Evolutionary conservation across 371 early-diverging fungal species (phyloP).

Genomic region (Capillidium rhysosporum): DNA sequence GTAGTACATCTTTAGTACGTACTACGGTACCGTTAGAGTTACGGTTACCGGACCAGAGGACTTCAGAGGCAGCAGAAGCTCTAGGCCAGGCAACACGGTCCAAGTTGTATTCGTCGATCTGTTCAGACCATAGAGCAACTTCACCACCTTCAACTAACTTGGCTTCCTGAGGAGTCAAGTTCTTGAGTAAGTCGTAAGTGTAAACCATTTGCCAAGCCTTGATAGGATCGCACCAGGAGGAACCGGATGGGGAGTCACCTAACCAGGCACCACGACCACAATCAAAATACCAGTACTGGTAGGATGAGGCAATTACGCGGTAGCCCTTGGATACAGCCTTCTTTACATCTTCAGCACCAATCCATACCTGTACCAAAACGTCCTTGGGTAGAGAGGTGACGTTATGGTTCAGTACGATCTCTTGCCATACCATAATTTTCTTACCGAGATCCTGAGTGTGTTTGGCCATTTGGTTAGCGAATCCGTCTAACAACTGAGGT

Average conservation of each 20-base stretch:
- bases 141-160: slow-evolving; percentile 29
- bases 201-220: slow-evolving; percentile 70
- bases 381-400: slow-evolving; percentile 19
- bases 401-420: slow-evolving; percentile 24
- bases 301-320: slow-evolving; percentile 28
- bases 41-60: slow-evolving; percentile 50
- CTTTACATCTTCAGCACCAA: slow-evolving; percentile 19
- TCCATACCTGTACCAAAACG: slow-evolving; percentile 36
- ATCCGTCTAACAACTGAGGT: slow-evolving; percentile 10
- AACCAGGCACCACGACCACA: slow-evolving; percentile 44
- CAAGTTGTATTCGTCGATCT: slow-evolving; percentile 34
- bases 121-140: slow-evolving; percentile 55
- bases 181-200: slow-evolving; percentile 27
- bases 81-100: slow-evolving; percentile 54
- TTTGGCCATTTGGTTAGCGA: slow-evolving; percentile 12
- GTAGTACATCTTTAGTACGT: slow-evolving; percentile 33
- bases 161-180: slow-evolving; percentile 9
- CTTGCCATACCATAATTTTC: slow-evolving; percentile 32
- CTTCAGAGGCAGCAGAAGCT: slow-evolving; percentile 43
- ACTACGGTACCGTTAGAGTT: slow-evolving; percentile 28
- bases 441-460: slow-evolving; percentile 17
- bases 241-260: slow-evolving; percentile 17
- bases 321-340: slow-evolving; percentile 26
- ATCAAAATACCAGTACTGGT: slow-evolving; percentile 45
- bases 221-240: slow-evolving; percentile 59